Base-by-base conservation (phyloP, 495 filamentous ascomycete genomes). In the Letharia lupina region DNA sequence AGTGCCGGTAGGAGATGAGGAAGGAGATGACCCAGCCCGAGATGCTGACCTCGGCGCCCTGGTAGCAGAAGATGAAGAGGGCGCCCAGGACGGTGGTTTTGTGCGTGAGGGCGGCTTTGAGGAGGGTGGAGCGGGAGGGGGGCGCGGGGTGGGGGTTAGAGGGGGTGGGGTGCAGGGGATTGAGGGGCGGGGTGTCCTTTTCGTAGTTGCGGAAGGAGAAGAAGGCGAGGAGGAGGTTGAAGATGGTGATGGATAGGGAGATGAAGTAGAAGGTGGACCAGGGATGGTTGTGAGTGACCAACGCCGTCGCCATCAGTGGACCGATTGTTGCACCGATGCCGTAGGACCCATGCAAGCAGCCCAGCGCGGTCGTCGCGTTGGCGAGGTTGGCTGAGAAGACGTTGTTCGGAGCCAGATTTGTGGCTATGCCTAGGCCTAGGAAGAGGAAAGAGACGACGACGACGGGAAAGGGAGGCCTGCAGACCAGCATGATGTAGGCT, bases 11-110 rank as follows among this genome's bases (percentile, higher is more conserved):
- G 44, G 77, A 82, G 73, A 92, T 89, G 44, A 93, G 75, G 77
- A 91, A 91, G 6, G 87, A 88, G 57, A 91, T 89, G 20, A 91
- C 85, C 91, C 89, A 95, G 33, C 89, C 86, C 1, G 89, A 90
- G 70, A 90, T 85, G 28, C 83, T 85, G 9, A 91, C 89, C 72
- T 91, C 89, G 45, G 87, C 88, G 41, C 88, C 89, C 72, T 91
- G 89, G 73, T 93, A 92, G 23, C 86, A 84, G 73, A 94, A 91
- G 74, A 91, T 89, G 75, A 93, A 91, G 2, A 90, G 69, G 0
- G 89, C 86, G 11, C 87, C 87, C 0, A 91, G 77, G 6, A 93
- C 67, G 4, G 90, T 89, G 16, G 83, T 80, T 61, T 78, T 80
- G 62, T 84, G 84, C 64, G 81, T 81, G 40, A 90, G 74, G 31